Percentiles rank a stretch among this genome's conserved stretches.
phyloP scores from a whole-genome alignment of 176 grass and related monocot genomes.

The Eleusine coracana region DNA sequence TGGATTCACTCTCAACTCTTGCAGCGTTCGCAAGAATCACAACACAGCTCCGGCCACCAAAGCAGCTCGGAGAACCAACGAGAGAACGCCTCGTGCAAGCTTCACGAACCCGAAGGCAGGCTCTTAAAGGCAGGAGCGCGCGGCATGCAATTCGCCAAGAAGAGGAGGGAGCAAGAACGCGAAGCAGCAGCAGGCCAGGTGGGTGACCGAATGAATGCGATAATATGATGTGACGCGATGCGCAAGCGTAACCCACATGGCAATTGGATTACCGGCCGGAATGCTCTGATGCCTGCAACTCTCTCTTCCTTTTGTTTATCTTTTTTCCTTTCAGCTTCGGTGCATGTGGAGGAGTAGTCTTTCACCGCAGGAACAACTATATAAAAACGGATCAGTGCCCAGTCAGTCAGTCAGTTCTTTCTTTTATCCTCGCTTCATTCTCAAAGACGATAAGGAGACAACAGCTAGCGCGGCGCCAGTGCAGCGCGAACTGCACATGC shows the following conservation, averaged over 20 bases:
- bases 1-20: slow-evolving; percentile 6
- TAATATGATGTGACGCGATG: slow-evolving; percentile 7
- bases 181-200: slow-evolving; percentile 29
- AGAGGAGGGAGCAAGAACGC: background rate
- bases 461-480: too few species aligned
- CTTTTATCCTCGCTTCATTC: background rate
- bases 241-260: slow-evolving; percentile 40
- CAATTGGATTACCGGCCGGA: slow-evolving; percentile 22
- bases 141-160: slow-evolving; percentile 4
- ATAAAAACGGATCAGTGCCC: background rate
- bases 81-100: background rate
- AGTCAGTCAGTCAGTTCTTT: background rate
- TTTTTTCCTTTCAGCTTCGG: background rate
- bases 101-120: background rate
- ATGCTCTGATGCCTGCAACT: background rate
- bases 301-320: background rate
- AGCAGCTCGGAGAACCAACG: slow-evolving; percentile 1
- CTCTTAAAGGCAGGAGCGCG: slow-evolving; percentile 31
- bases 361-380: background rate
- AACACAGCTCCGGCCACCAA: background rate
- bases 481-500: background rate
- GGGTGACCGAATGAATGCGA: slow-evolving; percentile 29
- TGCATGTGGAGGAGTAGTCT: background rate
- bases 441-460: background rate
- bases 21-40: background rate